Evolutionary conservation across 345 rosid species (phyloP).

Genomic region (Hypericum perforatum): DNA sequence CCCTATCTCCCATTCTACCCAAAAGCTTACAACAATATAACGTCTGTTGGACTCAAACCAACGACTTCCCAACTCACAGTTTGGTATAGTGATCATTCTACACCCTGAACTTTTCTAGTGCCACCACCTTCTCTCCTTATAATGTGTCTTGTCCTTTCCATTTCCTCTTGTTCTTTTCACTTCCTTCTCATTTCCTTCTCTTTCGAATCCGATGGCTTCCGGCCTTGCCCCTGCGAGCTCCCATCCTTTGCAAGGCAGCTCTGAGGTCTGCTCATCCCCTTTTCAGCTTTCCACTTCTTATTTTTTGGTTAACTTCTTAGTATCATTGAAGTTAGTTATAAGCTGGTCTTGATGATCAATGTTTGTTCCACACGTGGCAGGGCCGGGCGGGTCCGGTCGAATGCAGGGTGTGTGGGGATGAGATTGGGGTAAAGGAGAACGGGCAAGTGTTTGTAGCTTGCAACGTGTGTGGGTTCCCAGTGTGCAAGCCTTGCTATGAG

Average conservation of each 20-base stretch:
- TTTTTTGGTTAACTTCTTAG: no score
- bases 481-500: conserved; percentile 82
- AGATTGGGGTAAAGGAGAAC: conserved; percentile 43
- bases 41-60: conserved; percentile 58
- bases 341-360: background rate
- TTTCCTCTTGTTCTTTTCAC: conserved; percentile 16
- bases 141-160: no score
- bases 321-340: background rate
- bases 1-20: no score
- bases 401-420: conserved; percentile 79
- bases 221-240: conserved; percentile 30
- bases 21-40: no score
- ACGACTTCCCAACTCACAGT: conserved; percentile 78
- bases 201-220: conserved; percentile 40
- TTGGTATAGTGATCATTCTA: conserved; percentile 36
- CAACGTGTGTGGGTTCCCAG: conserved; percentile 66
- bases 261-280: conserved; percentile 24
- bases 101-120: background rate
- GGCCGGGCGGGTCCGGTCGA: conserved; percentile 16
- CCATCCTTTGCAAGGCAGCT: conserved; percentile 18
- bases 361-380: conserved; percentile 3
- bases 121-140: background rate
- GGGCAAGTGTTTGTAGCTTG: conserved; percentile 71
- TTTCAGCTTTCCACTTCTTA: conserved; percentile 11
- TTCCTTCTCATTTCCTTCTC: conserved; percentile 7